These are phyloP conservation scores for Leccinum longicurvipes DNA, from an alignment of 768 basidiomycete genomes.

Conservation along the genomic window DNA sequence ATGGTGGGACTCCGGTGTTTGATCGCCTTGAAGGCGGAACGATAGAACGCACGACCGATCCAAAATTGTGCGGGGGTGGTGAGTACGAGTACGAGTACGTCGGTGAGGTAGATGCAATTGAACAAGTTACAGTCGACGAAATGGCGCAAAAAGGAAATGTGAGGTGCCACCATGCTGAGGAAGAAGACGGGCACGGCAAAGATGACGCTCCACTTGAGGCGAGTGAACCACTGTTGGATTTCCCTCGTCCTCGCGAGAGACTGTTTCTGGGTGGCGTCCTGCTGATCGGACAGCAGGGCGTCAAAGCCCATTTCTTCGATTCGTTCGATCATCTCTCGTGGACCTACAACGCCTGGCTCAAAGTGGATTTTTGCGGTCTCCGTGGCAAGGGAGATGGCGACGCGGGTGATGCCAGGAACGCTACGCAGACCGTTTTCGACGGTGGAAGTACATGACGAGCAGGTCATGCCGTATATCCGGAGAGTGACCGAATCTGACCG, in stretches of 20 bases:
- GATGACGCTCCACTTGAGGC: constrained; percentile 66
- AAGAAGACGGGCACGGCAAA: constrained; percentile 97
- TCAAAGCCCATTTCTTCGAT: constrained; percentile 90
- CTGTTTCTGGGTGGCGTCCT: constrained; percentile 78
- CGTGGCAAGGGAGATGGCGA: constrained; percentile 72
- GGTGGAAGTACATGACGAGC: constrained; percentile 73
- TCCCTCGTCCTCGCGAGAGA: constrained; percentile 89
- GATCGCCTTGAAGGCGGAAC: constrained; percentile 85
- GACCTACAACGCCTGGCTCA: constrained; percentile 67
- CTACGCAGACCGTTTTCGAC: constrained; percentile 67
- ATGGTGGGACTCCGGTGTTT: constrained; percentile 91
- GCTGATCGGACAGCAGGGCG: constrained; percentile 77
- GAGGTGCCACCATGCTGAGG: constrained; percentile 79
- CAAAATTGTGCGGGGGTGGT: constrained; percentile 94
- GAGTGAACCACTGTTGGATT: constrained; percentile 81
- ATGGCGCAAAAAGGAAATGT: constrained; percentile 55
- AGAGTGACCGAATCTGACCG: constrained; percentile 68
- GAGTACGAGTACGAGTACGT: constrained; percentile 68
- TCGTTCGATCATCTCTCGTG: constrained; percentile 84
- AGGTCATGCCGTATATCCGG: constrained; percentile 90
- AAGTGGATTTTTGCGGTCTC: constrained; percentile 74
- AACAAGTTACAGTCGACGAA: constrained; percentile 51
- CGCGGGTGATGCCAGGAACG: constrained; percentile 70
- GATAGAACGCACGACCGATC: constrained; percentile 85
- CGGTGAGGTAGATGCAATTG: constrained; percentile 75